phyloP scores from a whole-genome alignment of 768 basidiomycete genomes.

The Amanita muscaria region DNA sequence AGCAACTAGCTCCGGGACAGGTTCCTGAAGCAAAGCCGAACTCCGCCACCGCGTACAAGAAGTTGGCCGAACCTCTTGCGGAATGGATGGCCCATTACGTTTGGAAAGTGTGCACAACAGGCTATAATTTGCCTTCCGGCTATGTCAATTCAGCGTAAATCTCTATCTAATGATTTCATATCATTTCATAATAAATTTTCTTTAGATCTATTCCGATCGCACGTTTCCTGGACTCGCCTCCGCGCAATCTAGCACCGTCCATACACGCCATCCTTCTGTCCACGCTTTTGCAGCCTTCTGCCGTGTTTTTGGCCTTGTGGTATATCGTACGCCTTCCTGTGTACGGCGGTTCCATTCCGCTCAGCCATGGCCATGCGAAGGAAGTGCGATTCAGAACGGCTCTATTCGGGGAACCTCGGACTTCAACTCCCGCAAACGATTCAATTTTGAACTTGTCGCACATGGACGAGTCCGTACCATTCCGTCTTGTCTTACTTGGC shows the following conservation, averaged over 20 bases:
- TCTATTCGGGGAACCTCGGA: slow-evolving; percentile 41
- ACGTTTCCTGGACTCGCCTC: slow-evolving; percentile 38
- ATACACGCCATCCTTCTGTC: slow-evolving; percentile 70
- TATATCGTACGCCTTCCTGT: slow-evolving; percentile 74
- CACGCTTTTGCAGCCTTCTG: slow-evolving; percentile 75
- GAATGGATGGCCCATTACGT: slow-evolving; percentile 75
- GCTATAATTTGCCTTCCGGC: slow-evolving; percentile 44
- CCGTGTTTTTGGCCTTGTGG: slow-evolving; percentile 71
- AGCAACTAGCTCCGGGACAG: slow-evolving; percentile 10
- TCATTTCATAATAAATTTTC: slow-evolving; percentile 9
- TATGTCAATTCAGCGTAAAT: slow-evolving; percentile 53
- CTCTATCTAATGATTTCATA: slow-evolving; percentile 10
- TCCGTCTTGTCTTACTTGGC: slow-evolving; percentile 68
- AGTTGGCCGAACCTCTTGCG: slow-evolving; percentile 66
- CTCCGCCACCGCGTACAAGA: slow-evolving; percentile 54
- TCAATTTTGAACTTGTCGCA: slow-evolving; percentile 23
- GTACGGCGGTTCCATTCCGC: slow-evolving; percentile 44
- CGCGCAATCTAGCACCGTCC: slow-evolving; percentile 45
- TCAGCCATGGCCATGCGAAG: slow-evolving; percentile 45
- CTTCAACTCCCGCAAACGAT: not conserved
- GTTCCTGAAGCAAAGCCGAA: slow-evolving; percentile 26
- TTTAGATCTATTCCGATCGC: slow-evolving; percentile 24
- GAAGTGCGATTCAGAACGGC: slow-evolving; percentile 58
- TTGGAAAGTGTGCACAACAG: slow-evolving; percentile 79
- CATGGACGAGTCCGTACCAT: slow-evolving; percentile 53